Evolutionary conservation across 2,329 filamentous ascomycete genomes (phyloP).

Genomic region (Cytospora mali): DNA sequence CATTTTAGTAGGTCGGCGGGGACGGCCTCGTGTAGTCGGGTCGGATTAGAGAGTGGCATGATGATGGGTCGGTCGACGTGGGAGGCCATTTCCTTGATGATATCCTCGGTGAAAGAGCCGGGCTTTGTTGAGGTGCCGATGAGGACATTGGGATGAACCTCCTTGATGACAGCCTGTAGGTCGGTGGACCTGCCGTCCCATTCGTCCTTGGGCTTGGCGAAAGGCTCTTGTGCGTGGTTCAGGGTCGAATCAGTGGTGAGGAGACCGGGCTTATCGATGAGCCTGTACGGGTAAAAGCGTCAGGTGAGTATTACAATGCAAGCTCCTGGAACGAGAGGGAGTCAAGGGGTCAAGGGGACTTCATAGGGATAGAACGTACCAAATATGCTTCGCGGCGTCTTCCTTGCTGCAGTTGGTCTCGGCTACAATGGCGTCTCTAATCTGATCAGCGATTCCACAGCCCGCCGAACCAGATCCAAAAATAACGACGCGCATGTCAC

Average conservation of each 20-base stretch:
- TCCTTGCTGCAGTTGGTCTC: constrained; percentile 67
- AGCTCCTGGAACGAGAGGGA: too few species aligned
- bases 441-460: constrained; percentile 83
- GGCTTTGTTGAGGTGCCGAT: constrained; percentile 83
- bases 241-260: constrained; percentile 59
- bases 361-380: constrained; percentile 58
- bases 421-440: constrained; percentile 75
- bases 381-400: constrained; percentile 81
- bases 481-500: constrained; percentile 71
- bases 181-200: constrained; percentile 62
- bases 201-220: constrained; percentile 64
- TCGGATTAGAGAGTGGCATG: constrained; percentile 85
- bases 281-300: constrained; percentile 49
- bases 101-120: constrained; percentile 72
- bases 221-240: constrained; percentile 65
- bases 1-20: constrained; percentile 76
- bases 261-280: constrained; percentile 80
- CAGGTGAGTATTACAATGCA: too few species aligned
- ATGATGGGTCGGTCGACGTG: constrained; percentile 74
- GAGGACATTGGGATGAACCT: constrained; percentile 77
- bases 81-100: constrained; percentile 74
- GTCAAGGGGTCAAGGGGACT: too few species aligned
- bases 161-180: constrained; percentile 68
- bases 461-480: constrained; percentile 84
- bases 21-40: constrained; percentile 77